Percentiles rank a stretch among this genome's conserved stretches.
Evolutionary conservation across 495 filamentous ascomycete genomes (phyloP).

Genomic region (Staphylotrichum tortipilum): DNA sequence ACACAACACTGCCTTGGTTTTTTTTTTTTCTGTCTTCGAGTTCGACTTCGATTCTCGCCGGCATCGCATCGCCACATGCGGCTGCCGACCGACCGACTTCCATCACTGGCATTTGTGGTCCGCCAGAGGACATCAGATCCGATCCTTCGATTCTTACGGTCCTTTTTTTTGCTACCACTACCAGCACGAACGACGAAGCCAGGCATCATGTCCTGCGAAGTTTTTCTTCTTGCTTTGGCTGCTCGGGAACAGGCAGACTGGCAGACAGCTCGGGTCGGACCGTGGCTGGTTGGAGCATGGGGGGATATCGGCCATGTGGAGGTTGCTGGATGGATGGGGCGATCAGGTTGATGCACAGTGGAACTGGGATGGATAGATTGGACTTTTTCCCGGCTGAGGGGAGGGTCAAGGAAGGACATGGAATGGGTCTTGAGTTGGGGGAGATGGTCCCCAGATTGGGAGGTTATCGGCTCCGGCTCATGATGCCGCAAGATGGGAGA

Average conservation of each 20-base stretch:
- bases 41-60: constrained; percentile 5
- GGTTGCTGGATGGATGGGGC: constrained; percentile 3
- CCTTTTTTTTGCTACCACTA: background rate
- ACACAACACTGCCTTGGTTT: constrained; percentile 1
- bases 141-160: constrained; percentile 11
- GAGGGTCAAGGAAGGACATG: too few species aligned
- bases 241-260: constrained; percentile 14
- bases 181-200: constrained; percentile 1
- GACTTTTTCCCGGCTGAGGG: too few species aligned
- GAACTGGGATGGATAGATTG: too few species aligned
- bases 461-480: too few species aligned
- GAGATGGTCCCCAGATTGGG: too few species aligned
- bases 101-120: background rate
- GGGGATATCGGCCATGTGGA: constrained; percentile 6
- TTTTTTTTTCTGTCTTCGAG: too few species aligned
- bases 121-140: background rate
- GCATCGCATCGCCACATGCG: too few species aligned
- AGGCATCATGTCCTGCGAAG: background rate
- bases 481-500: background rate
- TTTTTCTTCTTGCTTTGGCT: background rate
- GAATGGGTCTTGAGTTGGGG: too few species aligned
- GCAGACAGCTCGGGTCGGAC: background rate
- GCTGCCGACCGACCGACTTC: background rate
- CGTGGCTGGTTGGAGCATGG: constrained; percentile 2
- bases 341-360: too few species aligned